Percentiles rank a stretch among this genome's conserved stretches.
phyloP scores from a whole-genome alignment of 768 basidiomycete species.

The Sporobolomyces pararoseus region DNA sequence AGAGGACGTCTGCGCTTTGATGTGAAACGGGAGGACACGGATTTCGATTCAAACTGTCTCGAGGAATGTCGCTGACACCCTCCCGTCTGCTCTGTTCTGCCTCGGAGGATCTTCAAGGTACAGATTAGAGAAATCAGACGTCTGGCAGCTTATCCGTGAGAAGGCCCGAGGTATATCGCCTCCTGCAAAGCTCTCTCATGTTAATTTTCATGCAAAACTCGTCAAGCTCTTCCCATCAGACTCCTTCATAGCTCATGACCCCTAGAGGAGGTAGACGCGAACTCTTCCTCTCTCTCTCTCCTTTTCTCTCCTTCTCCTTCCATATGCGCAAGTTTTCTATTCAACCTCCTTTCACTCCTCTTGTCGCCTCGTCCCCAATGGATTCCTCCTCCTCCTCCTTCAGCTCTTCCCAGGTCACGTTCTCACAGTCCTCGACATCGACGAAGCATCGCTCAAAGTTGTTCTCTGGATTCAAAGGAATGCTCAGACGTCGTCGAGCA shows the following conservation, averaged over 20 bases:
- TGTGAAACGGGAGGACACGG: too few relatives aligned
- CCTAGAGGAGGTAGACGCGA: background rate
- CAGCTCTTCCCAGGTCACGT: background rate
- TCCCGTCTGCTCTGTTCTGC: too few relatives aligned
- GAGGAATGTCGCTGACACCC: too few relatives aligned
- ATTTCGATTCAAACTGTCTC: too few relatives aligned
- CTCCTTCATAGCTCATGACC: background rate
- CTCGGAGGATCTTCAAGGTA: too few relatives aligned
- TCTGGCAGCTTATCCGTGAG: too few relatives aligned
- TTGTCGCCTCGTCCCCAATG: background rate
- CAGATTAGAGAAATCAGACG: too few relatives aligned
- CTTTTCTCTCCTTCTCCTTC: too few relatives aligned
- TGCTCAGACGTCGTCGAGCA: background rate
- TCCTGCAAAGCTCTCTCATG: background rate
- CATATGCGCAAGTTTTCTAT: background rate
- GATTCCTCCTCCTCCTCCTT: background rate
- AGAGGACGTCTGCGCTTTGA: too few relatives aligned
- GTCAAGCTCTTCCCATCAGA: background rate
- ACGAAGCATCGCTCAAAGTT: slow-evolving; percentile 4
- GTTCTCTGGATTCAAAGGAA: background rate
- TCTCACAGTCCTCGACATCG: background rate
- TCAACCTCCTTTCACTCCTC: slow-evolving; percentile 2
- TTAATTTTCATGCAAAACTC: background rate
- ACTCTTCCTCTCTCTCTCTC: too few relatives aligned
- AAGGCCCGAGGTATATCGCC: background rate